Conservation (phyloP, 2,329 filamentous ascomycete genomes). For the Neofusicoccum cordaticola region DNA sequence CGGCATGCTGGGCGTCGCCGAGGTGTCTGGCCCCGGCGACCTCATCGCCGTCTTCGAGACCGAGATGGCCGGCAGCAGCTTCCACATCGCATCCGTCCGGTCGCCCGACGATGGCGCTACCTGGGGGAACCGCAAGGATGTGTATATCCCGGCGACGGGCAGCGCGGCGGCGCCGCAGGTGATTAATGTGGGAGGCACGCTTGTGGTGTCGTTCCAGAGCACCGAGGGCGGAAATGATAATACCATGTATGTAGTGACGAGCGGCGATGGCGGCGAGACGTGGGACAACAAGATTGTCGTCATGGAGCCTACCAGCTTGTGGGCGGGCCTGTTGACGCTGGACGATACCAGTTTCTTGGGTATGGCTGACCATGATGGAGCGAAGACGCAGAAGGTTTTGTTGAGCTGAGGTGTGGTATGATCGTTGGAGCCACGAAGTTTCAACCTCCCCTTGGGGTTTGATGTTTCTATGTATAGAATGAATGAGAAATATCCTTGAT, state of each 20-base stretch:
- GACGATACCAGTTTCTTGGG: constrained; percentile 28
- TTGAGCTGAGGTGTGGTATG: too few species aligned
- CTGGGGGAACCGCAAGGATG: constrained; percentile 36
- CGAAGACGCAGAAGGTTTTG: constrained; percentile 27
- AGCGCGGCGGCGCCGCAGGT: constrained; percentile 45
- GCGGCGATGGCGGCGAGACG: constrained; percentile 25
- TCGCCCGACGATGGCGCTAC: constrained; percentile 42
- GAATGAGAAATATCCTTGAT: too few species aligned
- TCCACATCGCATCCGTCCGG: constrained; percentile 38
- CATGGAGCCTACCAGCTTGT: constrained; percentile 25
- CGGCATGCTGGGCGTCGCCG: constrained; percentile 47
- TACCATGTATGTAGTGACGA: constrained; percentile 26
- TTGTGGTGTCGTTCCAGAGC: constrained; percentile 47
- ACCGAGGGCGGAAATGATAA: constrained; percentile 39
- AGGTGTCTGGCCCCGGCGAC: constrained; percentile 24
- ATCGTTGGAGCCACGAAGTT: too few species aligned
- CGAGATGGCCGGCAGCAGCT: constrained; percentile 27
- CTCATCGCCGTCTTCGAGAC: constrained; percentile 48
- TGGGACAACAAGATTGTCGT: constrained; percentile 34
- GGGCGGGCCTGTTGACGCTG: constrained; percentile 31
- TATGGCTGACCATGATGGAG: constrained; percentile 26
- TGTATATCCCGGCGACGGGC: constrained; percentile 32
- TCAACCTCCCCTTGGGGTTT: too few species aligned
- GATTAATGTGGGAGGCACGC: constrained; percentile 41
- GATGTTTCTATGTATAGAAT: too few species aligned